phyloP scores from a whole-genome alignment of 371 early-diverging fungal genomes.

The Dichotomocladium elegans region DNA sequence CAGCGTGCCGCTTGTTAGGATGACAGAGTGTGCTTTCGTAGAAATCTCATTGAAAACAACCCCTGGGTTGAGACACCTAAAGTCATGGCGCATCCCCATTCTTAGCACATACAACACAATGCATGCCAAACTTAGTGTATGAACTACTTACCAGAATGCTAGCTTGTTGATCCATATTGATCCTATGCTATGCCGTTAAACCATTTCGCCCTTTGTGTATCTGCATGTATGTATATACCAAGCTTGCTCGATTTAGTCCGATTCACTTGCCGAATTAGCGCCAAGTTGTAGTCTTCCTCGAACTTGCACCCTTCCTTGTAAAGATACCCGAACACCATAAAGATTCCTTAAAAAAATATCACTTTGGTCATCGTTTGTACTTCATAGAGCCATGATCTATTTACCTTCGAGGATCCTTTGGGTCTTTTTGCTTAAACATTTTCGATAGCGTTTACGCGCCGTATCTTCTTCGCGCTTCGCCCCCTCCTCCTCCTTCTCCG shows the following conservation, averaged over 20 bases:
- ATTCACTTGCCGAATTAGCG: constrained; percentile 24
- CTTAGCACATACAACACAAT: background rate
- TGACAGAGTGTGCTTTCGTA: constrained; percentile 50
- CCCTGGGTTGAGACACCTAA: constrained; percentile 65
- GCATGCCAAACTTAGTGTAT: background rate
- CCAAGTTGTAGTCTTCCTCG: constrained; percentile 44
- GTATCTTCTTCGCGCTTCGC: background rate
- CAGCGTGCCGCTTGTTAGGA: constrained; percentile 87
- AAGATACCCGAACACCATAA: constrained; percentile 34
- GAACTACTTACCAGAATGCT: constrained; percentile 27
- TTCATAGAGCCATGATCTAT: background rate
- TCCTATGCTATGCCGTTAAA: background rate
- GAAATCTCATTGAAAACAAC: constrained; percentile 56
- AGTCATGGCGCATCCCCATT: background rate
- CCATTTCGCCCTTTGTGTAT: background rate
- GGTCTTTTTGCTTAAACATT: constrained; percentile 1
- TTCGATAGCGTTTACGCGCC: background rate
- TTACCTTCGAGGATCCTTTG: constrained; percentile 10
- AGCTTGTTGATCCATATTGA: constrained; percentile 16
- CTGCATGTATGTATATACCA: background rate
- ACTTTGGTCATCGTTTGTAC: background rate
- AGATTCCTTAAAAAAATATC: constrained; percentile 16
- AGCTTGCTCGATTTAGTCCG: background rate
- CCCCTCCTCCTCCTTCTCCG: background rate
- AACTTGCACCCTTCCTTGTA: constrained; percentile 19